Evolutionary conservation across 2,329 filamentous ascomycete genomes (phyloP), one percentile per base, ranked within the genome.

Genomic region (Beauveria brongniartii): DNA sequence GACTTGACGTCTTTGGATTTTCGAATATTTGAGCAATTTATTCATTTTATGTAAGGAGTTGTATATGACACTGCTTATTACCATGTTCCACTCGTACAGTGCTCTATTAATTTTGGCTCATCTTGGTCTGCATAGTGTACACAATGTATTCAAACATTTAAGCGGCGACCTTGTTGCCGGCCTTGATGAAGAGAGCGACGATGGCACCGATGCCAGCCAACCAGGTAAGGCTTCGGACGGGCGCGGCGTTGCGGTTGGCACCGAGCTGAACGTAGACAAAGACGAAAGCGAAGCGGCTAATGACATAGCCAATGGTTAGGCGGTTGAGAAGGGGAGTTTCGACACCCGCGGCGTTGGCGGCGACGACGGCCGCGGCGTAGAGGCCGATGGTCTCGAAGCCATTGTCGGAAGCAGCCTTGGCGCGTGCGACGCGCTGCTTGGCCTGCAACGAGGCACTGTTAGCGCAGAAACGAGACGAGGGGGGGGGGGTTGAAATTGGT

Each of bases 391-490:
- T 76, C 69, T 80, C 78, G 63, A 77, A 72, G 63, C 71, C 74
- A 65, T 80, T 80, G 44, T 70, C 67, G 6, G 71, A 66, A 5
- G 79, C 77, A 24, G 80, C 79, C 67, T 87, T 79, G 30, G 79
- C 76, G 55, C 82, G 78, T 47, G 84, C 69, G 34, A 81, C 74
- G 58, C 77, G 77, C 67, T 83, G 84, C 67, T 86, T 82, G 28
- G 75, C 77, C 69, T 82, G 18, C n/a, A 22, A 9, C 9, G 18
- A 24, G 3, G 10, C 20, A 22, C 9, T 34, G 43, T 56, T 37
- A 48, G 54, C 22, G n/a, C 2, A 16, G n/a, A 44, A 24, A 12
- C 4, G 5, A 28, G 47, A 24, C 12, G 24, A 30, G 47, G 7
- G 2, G 14, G 2, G 14, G 28, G 12, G 5, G 30, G 5, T 34